Base-by-base conservation (phyloP, 805 yeast genomes). In the Sugiyamaella boreocaroliniensis region DNA sequence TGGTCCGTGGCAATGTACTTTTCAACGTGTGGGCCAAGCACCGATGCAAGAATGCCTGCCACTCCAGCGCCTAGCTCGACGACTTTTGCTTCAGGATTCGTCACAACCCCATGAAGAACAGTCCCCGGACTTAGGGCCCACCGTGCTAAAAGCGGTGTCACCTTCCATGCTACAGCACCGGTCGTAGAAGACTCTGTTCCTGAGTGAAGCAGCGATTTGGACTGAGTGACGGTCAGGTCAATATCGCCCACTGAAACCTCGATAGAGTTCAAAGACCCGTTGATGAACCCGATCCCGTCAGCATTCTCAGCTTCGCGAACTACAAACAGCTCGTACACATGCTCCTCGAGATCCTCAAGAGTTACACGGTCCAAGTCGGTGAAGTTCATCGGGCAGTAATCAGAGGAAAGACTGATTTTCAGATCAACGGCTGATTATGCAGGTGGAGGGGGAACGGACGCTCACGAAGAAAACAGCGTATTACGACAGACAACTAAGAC, bases 61-160 rank as follows among this genome's bases (percentile, higher is more conserved):
- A 76, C 75, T 0, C 89, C 89, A 12, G 85, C 66, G 0, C 89
- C 89, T 3, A 83, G 61, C 55, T 83, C 89, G 8, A 83, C 66
- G 0, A 81, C 73, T 0, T 60, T 53, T 1, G 65, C 55, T 2
- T 52, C 61, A 12, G 52, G 40, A 5, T 34, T 16, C 1, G 52
- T 46, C 4, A 56, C 19, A 4, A 56, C 32, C 18, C 40, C 26
- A 2, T 47, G 42, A 18, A 53, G 32, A 11, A 45, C 18, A 12
- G 47, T 19, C 16, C 34, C 11, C 3, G n/a, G 14, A 9, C 64
- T 58, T n/a, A 73, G 19, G 1, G 81, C 46, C 88, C 89, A 83
- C 43, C 80, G 76, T 1, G 73, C 73, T 41, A 83, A 68, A 1
- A 70, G 61, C 1, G 75, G 71, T 1, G 81, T 71, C 0, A 80